These are phyloP conservation scores for Amanita thiersii DNA, from an alignment of 768 basidiomycete species.

Conservation along the genomic window DNA sequence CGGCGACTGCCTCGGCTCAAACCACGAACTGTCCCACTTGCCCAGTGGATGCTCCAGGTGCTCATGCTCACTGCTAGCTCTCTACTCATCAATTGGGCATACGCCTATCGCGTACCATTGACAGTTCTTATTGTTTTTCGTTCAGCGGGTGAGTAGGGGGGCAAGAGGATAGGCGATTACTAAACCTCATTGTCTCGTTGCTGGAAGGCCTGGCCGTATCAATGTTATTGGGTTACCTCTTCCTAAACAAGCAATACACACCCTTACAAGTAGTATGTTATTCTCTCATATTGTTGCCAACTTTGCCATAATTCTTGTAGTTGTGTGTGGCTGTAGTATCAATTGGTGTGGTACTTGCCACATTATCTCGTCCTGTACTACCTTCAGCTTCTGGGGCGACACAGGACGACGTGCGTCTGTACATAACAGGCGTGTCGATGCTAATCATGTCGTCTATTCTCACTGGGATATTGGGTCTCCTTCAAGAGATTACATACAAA, in stretches of 20 bases:
- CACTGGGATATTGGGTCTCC: constrained; percentile 58
- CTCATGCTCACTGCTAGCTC: constrained; percentile 57
- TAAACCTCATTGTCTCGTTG: constrained; percentile 6
- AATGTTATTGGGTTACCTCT: constrained; percentile 61
- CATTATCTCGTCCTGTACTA: constrained; percentile 47
- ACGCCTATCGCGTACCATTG: constrained; percentile 67
- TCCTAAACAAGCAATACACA: constrained; percentile 54
- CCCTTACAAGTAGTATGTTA: constrained; percentile 48
- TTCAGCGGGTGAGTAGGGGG: constrained; percentile 55
- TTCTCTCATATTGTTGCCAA: not conserved
- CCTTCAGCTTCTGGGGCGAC: constrained; percentile 13
- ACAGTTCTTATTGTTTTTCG: constrained; percentile 80
- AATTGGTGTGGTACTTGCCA: constrained; percentile 63
- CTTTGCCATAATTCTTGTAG: constrained; percentile 31
- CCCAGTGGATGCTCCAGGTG: constrained; percentile 65
- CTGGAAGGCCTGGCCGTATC: constrained; percentile 61
- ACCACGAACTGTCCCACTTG: constrained; percentile 59
- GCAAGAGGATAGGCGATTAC: not conserved
- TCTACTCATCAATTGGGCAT: constrained; percentile 77
- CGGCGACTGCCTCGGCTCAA: constrained; percentile 44
- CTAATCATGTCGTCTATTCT: constrained; percentile 58
- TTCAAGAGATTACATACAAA: constrained; percentile 72
- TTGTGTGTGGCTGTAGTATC: constrained; percentile 61
- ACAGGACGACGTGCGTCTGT: constrained; percentile 33
- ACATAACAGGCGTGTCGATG: constrained; percentile 62